phyloP scores from a whole-genome alignment of 1,284 basidiomycete genomes.

The Trichosporon coremiiforme region DNA sequence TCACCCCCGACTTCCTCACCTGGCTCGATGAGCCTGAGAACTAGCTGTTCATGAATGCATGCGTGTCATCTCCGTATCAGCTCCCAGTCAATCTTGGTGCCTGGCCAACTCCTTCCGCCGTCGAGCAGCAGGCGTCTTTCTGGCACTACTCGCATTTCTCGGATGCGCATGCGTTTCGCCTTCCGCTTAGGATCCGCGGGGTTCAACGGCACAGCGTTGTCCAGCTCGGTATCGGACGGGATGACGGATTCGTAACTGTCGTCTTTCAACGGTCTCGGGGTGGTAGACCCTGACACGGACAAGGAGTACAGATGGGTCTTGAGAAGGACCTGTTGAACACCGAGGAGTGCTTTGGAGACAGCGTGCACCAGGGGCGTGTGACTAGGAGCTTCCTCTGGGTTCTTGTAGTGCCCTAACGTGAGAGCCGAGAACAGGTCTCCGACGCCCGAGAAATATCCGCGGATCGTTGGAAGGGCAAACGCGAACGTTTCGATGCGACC shows the following conservation, averaged over 20 bases:
- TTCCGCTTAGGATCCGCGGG: constrained; percentile 65
- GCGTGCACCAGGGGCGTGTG: constrained; percentile 61
- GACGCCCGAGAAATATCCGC: constrained; percentile 93
- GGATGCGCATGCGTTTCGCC: constrained; percentile 70
- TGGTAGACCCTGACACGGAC: constrained; percentile 30
- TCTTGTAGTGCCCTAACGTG: constrained; percentile 76
- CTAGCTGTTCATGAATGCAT: constrained; percentile 8
- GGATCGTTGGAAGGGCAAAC: constrained; percentile 73
- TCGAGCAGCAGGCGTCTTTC: constrained; percentile 59
- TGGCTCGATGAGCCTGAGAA: constrained; percentile 66
- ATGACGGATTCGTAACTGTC: constrained; percentile 36
- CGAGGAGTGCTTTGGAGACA: constrained; percentile 70
- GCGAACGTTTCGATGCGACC: constrained; percentile 64
- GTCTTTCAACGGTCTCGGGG: constrained; percentile 40
- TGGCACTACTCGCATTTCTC: constrained; percentile 79
- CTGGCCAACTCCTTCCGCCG: constrained; percentile 46
- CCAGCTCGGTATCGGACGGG: constrained; percentile 70
- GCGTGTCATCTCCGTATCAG: neutral
- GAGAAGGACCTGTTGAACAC: constrained; percentile 80
- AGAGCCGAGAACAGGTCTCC: constrained; percentile 97
- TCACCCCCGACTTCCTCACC: constrained; percentile 91
- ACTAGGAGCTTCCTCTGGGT: constrained; percentile 28
- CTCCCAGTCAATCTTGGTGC: constrained; percentile 43
- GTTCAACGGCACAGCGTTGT: constrained; percentile 54
- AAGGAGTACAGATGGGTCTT: constrained; percentile 65